Percentiles rank a stretch among this genome's conserved stretches.
phyloP scores from a whole-genome alignment of 495 filamentous ascomycete genomes.

The Aspergillus homomorphus region DNA sequence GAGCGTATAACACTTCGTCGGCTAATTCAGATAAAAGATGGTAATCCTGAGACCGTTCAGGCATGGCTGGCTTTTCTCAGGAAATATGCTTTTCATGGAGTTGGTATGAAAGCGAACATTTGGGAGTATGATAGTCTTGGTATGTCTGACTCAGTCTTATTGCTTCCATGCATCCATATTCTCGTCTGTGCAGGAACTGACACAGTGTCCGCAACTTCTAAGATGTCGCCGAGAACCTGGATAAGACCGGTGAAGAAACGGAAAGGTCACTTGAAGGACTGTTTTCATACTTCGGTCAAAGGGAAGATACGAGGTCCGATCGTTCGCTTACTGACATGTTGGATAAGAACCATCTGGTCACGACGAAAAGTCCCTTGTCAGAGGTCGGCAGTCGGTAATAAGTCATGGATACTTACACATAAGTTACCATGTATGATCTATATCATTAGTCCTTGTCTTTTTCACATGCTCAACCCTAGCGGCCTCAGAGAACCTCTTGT shows the following conservation, averaged over 20 bases:
- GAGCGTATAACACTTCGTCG: constrained; percentile 84
- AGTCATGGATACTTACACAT: constrained; percentile 8
- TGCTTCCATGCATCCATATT: neutral
- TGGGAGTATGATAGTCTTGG: constrained; percentile 81
- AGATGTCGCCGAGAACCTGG: constrained; percentile 69
- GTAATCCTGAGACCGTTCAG: constrained; percentile 81
- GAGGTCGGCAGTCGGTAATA: constrained; percentile 21
- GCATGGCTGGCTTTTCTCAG: constrained; percentile 87
- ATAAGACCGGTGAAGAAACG: constrained; percentile 54
- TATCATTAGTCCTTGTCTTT: neutral
- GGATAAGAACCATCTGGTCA: constrained; percentile 31
- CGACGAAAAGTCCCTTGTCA: constrained; percentile 30
- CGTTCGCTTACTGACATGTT: constrained; percentile 29
- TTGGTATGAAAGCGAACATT: constrained; percentile 98
- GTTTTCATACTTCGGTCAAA: constrained; percentile 61
- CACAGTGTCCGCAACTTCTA: constrained; percentile 1
- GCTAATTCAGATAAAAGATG: constrained; percentile 91
- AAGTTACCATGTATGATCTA: constrained; percentile 16
- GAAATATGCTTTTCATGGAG: constrained; percentile 87
- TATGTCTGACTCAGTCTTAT: constrained; percentile 20
- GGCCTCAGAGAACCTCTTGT: neutral
- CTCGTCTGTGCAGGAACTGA: neutral
- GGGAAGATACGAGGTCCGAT: constrained; percentile 36
- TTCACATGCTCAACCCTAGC: neutral
- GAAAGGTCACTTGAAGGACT: constrained; percentile 58